Percentiles rank a stretch among this genome's conserved stretches.
Conservation (phyloP, 768 basidiomycete genomes). For the Leucocoprinus birnbaumii region DNA sequence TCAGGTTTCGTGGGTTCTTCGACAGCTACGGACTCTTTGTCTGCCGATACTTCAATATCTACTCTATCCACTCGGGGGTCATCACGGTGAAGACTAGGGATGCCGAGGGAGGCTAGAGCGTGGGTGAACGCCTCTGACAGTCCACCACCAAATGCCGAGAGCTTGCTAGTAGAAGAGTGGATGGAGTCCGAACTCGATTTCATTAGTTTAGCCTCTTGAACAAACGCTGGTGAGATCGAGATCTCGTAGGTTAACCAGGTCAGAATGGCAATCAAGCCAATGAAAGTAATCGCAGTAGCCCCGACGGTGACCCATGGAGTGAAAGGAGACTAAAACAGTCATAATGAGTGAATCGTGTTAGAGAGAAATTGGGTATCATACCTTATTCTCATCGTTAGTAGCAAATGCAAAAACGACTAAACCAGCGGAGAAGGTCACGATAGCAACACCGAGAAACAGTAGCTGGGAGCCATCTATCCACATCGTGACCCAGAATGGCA, state of each 20-base stretch:
- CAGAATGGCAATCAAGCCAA: constrained; percentile 2
- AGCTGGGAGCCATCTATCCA: constrained; percentile 7
- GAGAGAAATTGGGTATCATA: background rate
- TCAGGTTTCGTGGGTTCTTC: background rate
- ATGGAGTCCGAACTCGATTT: constrained; percentile 5
- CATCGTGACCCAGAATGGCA: constrained; percentile 10
- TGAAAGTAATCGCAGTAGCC: constrained; percentile 6
- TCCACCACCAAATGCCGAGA: background rate
- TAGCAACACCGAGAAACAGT: constrained; percentile 7
- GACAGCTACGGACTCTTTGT: background rate
- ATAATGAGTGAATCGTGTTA: background rate
- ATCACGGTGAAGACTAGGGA: background rate
- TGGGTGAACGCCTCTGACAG: background rate
- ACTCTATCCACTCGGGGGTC: background rate
- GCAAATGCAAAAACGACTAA: constrained; percentile 7
- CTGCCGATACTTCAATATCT: background rate
- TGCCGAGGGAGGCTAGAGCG: background rate
- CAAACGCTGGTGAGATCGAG: background rate
- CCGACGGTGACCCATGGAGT: constrained; percentile 6
- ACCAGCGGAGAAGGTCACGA: constrained; percentile 7
- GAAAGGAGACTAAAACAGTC: background rate
- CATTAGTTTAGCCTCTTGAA: background rate
- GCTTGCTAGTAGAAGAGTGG: constrained; percentile 4
- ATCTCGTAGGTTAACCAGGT: constrained; percentile 3
- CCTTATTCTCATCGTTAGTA: background rate